A percentile compares a stretch with the other conserved stretches of the same genome.
These are phyloP conservation scores for Parasitella parasitica DNA, from an alignment of 371 early-diverging fungal genomes.

Conservation along the genomic window DNA sequence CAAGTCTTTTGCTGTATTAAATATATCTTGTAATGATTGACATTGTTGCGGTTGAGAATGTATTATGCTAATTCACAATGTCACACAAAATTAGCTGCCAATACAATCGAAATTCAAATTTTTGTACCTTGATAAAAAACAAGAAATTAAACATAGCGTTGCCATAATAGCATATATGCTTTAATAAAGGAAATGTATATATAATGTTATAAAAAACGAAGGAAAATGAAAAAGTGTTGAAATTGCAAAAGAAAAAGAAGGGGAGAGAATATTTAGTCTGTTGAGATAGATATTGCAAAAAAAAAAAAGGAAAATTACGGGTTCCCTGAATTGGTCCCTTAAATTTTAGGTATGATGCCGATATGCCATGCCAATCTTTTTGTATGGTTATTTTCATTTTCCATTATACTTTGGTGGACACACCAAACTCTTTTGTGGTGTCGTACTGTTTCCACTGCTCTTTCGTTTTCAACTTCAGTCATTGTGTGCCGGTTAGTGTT, in stretches of 20 bases:
- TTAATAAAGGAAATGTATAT: background rate
- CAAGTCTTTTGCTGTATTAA: conserved; percentile 1
- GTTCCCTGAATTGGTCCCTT: background rate
- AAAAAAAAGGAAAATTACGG: background rate
- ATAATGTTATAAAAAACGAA: background rate
- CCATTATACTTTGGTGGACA: conserved; percentile 23
- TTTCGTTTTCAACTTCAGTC: conserved; percentile 31
- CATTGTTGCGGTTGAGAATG: conserved; percentile 1
- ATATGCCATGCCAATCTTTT: conserved; percentile 44
- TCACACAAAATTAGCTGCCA: background rate
- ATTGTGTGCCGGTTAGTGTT: background rate
- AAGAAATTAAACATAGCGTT: background rate
- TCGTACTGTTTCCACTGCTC: conserved; percentile 36
- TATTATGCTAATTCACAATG: background rate
- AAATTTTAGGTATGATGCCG: conserved; percentile 40
- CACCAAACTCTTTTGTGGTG: conserved; percentile 48
- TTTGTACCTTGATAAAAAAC: background rate
- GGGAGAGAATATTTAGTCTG: background rate
- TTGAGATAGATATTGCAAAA: background rate
- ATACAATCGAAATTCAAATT: background rate
- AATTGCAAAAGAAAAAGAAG: background rate
- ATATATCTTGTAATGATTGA: conserved; percentile 13
- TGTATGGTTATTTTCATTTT: background rate
- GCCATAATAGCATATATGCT: background rate
- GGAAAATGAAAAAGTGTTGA: background rate